A percentile compares a stretch with the other conserved stretches of the same genome.
Evolutionary conservation across 495 filamentous ascomycete genomes (phyloP).

Genomic region (Penicillium coffeae): DNA sequence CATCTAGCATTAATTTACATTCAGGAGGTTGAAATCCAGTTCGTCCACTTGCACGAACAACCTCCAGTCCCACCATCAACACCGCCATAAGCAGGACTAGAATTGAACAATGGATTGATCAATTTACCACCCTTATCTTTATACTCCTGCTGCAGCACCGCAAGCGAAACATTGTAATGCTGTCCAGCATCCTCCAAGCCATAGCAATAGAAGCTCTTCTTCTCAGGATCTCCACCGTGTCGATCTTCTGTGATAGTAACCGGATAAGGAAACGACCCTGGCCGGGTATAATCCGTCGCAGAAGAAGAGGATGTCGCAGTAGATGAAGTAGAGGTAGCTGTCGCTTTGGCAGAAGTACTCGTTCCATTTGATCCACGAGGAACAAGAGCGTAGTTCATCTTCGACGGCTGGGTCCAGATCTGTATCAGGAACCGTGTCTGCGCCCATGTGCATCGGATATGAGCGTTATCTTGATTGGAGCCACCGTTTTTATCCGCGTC

Average conservation of each 20-base stretch:
- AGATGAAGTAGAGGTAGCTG: conserved; percentile 11
- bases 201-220: conserved; percentile 72
- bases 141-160: conserved; percentile 54
- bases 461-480: conserved; percentile 53
- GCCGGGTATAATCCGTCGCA: conserved; percentile 52
- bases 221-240: conserved; percentile 60
- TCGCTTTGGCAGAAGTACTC: background rate
- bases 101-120: conserved; percentile 52
- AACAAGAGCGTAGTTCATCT: conserved; percentile 44
- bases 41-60: conserved; percentile 71
- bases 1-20: background rate
- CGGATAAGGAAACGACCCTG: conserved; percentile 82
- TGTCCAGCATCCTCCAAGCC: conserved; percentile 45
- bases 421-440: conserved; percentile 83
- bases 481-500: conserved; percentile 65
- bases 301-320: conserved; percentile 33
- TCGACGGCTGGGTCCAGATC: conserved; percentile 69
- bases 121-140: conserved; percentile 56
- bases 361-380: conserved; percentile 13
- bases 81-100: conserved; percentile 43
- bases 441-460: conserved; percentile 70
- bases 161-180: conserved; percentile 48
- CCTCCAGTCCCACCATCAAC: conserved; percentile 71
- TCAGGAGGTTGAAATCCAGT: conserved; percentile 43
- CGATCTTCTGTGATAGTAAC: conserved; percentile 78